Evolutionary conservation across 2,329 filamentous ascomycete genomes (phyloP).

Genomic region (Ramularia endophylla): DNA sequence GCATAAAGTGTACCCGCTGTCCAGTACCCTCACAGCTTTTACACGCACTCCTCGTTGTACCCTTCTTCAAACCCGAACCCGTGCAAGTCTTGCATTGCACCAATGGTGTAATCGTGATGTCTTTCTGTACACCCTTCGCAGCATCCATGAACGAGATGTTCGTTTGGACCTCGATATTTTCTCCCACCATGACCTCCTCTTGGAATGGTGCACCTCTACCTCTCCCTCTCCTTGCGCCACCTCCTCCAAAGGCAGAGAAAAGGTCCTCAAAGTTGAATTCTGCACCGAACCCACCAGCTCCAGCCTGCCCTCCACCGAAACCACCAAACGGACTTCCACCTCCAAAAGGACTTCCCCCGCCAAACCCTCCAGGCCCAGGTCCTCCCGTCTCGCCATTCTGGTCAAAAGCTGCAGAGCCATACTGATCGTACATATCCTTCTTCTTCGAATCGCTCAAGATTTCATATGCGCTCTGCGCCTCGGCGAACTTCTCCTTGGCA

Average conservation of each 20-base stretch:
- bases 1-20: constrained; percentile 79
- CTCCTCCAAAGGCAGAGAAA: constrained; percentile 77
- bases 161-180: constrained; percentile 91
- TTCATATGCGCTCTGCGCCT: constrained; percentile 92
- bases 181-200: constrained; percentile 78
- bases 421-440: constrained; percentile 85
- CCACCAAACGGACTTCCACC: constrained; percentile 47
- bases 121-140: constrained; percentile 82
- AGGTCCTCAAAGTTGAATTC: constrained; percentile 97
- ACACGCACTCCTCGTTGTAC: constrained; percentile 67
- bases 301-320: constrained; percentile 32
- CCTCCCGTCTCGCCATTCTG: constrained; percentile 53
- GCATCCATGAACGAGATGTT: constrained; percentile 95
- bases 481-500: constrained; percentile 93
- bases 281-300: constrained; percentile 54
- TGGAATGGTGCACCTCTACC: constrained; percentile 63
- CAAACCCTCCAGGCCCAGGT: constrained; percentile 53
- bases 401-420: constrained; percentile 72
- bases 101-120: constrained; percentile 79
- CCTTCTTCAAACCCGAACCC: constrained; percentile 78
- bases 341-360: constrained; percentile 60
- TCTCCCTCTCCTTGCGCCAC: constrained; percentile 45
- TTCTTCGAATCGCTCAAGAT: constrained; percentile 89
- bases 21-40: constrained; percentile 80
- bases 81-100: constrained; percentile 75